Evolutionary conservation across 2,329 filamentous ascomycete genomes (phyloP), one percentile per base, ranked within the genome.

Genomic region (Eutypa lata): DNA sequence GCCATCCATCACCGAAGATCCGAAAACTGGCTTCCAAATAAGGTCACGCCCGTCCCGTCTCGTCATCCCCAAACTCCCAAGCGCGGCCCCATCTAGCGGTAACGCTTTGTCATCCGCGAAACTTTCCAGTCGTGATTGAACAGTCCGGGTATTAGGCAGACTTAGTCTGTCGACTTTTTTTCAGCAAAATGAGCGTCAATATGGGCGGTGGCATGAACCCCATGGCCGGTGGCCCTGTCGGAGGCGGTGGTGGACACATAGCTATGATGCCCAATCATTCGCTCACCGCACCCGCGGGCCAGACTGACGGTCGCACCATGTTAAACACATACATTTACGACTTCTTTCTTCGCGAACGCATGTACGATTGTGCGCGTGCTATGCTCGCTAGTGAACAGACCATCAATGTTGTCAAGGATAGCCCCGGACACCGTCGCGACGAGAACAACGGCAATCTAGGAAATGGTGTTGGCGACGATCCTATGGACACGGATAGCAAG

Each of bases 241-340:
- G 42, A 3, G 86, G 85, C 60, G 76, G 76, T 51, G 65, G 61
- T 21, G 26, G 26, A 10, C 78, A 80, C 33, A 82, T 85, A 66
- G 80, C 80, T 66, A 86, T 87, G 80, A 88, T 87, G 84, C 42
- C 42, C 13, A 84, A 82, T 67, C 86, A 84, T 66, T 47, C 59
- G 14, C 53, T 64, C n/a, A 59, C 56, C 74, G 78, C 65, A 69
- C 64, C 60, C 52, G 61, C 64, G 56, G 59, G 59, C 16, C 62
- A 65, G 53, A 61, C 57, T 56, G 58, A 71, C 74, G 57, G 73
- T 58, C 82, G 81, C 58, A 74, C 79, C 47, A 74, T 85, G 54
- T 80, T 94, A 49, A 92, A 93, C 74, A 93, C 90, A 19, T 92
- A 92, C 70, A 94, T 94, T 61, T 94, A 93, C 78, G 90, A 94